Evolutionary conservation across 441 rosid genomes (phyloP), one percentile per base, ranked within the genome.

Genomic region (Populus trichocarpa): DNA sequence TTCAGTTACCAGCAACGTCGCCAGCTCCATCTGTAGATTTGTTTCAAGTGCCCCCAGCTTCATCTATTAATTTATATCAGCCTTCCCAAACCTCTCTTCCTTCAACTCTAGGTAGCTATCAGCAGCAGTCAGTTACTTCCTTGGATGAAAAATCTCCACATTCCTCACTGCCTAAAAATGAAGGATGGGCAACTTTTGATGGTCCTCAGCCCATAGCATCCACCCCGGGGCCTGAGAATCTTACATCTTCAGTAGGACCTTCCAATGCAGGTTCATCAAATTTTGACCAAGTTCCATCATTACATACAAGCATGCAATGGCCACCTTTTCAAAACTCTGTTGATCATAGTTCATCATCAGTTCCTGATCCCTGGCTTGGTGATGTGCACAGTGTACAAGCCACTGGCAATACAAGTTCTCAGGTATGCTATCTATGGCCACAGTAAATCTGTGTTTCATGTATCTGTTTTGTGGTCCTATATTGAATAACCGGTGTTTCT

Each of bases 151-250:
- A 74, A 73, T 74, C 79, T 38, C 69, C 76, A 61, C 89, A 86
- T 75, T 77, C 83, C 25, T 70, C 90, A 69, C 72, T 71, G 6
- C 80, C 91, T 32, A 88, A 87, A 79, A 85, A 90, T 80, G 92
- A 90, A 81, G 98, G 96, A 78, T 96, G 98, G 98, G 97, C 98
- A 36, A 93, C 93, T 67, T 96, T 96, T 87, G 97, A 92, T 76
- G 85, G 83, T 57, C 81, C 88, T 77, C 77, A 85, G 67, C 87
- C 88, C 65, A 80, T 84, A 75, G 64, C 84, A 70, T 77, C 89
- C 36, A 65, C 42, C 32, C 72, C 77, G 46, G 89, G 81, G 76
- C 75, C 76, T 69, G 85, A 68, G 78, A 86, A 73, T 79, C 68
- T 74, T 72, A 66, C 75, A 67, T 71, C 84, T 84, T 77, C 86